Evolutionary conservation across 2,329 filamentous ascomycete genomes (phyloP).

Genomic region (Dryadomyces quercivorus): DNA sequence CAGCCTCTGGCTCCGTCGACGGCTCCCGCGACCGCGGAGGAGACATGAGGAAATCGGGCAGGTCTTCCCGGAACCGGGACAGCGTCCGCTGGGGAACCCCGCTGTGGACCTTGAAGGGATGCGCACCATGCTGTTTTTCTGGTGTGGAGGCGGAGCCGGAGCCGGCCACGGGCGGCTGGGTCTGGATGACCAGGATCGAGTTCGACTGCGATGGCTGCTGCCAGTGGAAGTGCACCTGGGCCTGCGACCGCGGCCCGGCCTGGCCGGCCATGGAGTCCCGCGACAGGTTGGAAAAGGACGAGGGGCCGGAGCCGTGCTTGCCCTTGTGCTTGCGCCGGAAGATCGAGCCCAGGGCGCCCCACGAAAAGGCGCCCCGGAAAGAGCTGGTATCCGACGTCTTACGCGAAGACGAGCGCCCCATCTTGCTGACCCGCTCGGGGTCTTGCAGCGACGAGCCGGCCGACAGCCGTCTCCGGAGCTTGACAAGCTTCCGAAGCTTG

Average conservation of each 20-base stretch:
- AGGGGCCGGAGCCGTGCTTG: slow-evolving; percentile 44
- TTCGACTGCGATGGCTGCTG: slow-evolving; percentile 1
- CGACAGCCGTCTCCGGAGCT: slow-evolving; percentile 22
- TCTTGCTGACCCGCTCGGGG: background rate
- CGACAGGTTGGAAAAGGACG: slow-evolving; percentile 87
- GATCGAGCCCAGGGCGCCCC: slow-evolving; percentile 46
- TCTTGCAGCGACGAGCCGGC: slow-evolving; percentile 22
- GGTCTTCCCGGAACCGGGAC: slow-evolving; percentile 84
- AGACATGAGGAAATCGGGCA: slow-evolving; percentile 77
- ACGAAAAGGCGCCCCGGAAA: slow-evolving; percentile 35
- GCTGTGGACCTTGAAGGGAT: slow-evolving; percentile 23
- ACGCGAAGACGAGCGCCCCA: slow-evolving; percentile 15
- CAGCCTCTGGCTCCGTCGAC: slow-evolving; percentile 53
- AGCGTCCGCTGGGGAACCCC: slow-evolving; percentile 62
- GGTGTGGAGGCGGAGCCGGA: background rate
- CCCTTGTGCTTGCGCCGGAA: slow-evolving; percentile 57
- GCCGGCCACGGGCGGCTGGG: slow-evolving; percentile 17
- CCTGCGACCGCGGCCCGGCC: slow-evolving; percentile 1
- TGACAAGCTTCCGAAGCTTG: slow-evolving; percentile 5
- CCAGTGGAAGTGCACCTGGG: background rate
- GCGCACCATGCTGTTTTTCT: slow-evolving; percentile 4
- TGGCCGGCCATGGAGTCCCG: slow-evolving; percentile 63
- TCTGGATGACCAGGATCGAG: background rate
- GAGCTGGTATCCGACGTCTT: slow-evolving; percentile 43
- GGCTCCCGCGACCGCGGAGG: slow-evolving; percentile 72